phyloP scores from a whole-genome alignment of 805 yeast genomes.

The Yarrowia keelungensis region DNA sequence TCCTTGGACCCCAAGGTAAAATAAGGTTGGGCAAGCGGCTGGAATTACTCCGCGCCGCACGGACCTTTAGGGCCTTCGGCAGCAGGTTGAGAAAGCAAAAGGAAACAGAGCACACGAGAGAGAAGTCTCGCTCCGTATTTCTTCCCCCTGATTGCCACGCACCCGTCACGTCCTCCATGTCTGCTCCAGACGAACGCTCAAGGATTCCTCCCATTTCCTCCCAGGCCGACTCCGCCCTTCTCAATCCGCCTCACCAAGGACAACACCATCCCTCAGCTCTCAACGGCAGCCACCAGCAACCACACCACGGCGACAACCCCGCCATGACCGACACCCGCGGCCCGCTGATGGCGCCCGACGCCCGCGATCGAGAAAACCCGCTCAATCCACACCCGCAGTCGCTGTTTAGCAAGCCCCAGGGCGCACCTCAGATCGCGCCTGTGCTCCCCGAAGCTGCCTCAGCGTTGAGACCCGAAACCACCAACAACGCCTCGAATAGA shows the following conservation, averaged over 20 bases:
- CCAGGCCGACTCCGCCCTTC: background rate
- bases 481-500: background rate
- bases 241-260: conserved; percentile 1
- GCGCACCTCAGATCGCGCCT: background rate
- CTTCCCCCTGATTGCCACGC: too few species aligned
- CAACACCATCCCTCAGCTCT: background rate
- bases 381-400: conserved; percentile 2
- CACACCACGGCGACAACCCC: background rate
- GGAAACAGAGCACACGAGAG: too few species aligned
- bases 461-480: background rate
- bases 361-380: background rate
- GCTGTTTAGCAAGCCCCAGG: conserved; percentile 14
- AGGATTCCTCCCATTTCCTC: background rate
- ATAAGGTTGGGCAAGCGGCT: conserved; percentile 37
- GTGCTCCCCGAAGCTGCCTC: background rate
- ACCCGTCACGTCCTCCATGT: background rate
- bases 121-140: too few species aligned
- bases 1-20: background rate
- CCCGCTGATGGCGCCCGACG: conserved; percentile 9
- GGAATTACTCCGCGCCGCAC: conserved; percentile 40
- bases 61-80: conserved; percentile 31
- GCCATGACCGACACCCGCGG: conserved; percentile 21
- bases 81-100: conserved; percentile 22
- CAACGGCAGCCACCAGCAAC: background rate
- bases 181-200: conserved; percentile 9